Conservation (phyloP, 352 stramenopile genomes). For the Blastocystis sp. region DNA sequence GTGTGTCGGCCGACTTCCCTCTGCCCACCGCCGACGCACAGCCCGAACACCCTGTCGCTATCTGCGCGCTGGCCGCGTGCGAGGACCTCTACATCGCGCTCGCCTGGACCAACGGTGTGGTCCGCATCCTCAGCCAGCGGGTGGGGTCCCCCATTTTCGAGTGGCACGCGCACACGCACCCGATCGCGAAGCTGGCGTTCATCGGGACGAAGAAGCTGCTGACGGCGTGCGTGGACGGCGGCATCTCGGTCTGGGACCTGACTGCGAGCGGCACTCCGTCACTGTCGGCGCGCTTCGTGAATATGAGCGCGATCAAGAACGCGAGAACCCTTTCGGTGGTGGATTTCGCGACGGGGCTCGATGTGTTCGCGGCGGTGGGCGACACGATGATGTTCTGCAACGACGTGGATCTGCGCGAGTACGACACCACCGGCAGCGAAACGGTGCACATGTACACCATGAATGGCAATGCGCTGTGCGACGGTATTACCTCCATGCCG, state of each 20-base stretch:
- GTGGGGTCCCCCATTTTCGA: constrained; percentile 27
- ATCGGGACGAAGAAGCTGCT: constrained; percentile 4
- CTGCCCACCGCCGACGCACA: neutral
- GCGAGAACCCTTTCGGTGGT: constrained; percentile 17
- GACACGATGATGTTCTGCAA: constrained; percentile 21
- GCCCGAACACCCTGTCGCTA: neutral
- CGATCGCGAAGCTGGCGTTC: constrained; percentile 46
- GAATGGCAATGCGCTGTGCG: constrained; percentile 1
- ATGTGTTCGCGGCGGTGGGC: neutral
- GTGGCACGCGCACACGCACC: constrained; percentile 33
- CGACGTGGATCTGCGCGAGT: constrained; percentile 58
- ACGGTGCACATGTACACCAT: neutral
- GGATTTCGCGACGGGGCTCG: neutral
- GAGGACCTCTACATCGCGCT: constrained; percentile 26
- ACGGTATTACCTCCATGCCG: constrained; percentile 57
- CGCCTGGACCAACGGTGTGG: constrained; percentile 38
- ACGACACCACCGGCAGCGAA: neutral
- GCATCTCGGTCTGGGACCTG: constrained; percentile 43
- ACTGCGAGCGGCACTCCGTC: neutral
- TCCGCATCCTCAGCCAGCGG: constrained; percentile 44
- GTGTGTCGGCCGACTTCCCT: constrained; percentile 23
- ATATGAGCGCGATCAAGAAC: constrained; percentile 3
- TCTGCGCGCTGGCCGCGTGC: constrained; percentile 35
- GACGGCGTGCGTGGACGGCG: constrained; percentile 44
- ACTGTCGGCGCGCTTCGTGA: constrained; percentile 3